phyloP scores from a whole-genome alignment of 495 filamentous ascomycete genomes.

The Hyphodiscus hymeniophilus region DNA sequence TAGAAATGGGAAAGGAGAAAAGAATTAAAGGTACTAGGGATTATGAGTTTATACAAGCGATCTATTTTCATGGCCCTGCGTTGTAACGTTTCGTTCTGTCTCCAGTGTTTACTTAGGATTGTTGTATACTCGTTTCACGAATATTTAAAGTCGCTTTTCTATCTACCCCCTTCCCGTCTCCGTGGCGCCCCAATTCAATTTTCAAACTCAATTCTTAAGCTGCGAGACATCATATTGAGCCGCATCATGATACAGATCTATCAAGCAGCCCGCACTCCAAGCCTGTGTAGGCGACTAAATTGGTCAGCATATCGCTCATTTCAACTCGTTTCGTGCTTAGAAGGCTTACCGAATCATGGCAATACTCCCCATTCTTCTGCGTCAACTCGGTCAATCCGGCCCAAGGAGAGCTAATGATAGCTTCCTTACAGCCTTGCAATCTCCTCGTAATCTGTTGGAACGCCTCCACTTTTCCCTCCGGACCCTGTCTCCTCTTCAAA shows the following conservation, averaged over 20 bases:
- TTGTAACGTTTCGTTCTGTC: too few relatives aligned
- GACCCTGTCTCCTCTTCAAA: conserved; percentile 56
- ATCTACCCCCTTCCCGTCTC: too few relatives aligned
- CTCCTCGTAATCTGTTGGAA: conserved; percentile 90
- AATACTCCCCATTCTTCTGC: conserved; percentile 76
- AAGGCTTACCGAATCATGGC: conserved; percentile 70
- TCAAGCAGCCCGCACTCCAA: conserved; percentile 88
- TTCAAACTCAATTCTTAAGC: not conserved
- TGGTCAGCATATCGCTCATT: not conserved
- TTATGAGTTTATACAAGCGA: too few relatives aligned
- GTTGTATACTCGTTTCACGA: too few relatives aligned
- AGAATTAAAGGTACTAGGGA: too few relatives aligned
- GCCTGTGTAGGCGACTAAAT: conserved; percentile 80
- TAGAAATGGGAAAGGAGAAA: too few relatives aligned
- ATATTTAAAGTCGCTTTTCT: not conserved
- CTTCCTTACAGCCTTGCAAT: conserved; percentile 71
- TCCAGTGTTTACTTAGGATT: too few relatives aligned
- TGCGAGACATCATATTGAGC: conserved; percentile 26
- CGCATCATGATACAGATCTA: conserved; percentile 93
- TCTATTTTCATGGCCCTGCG: too few relatives aligned
- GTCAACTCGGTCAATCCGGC: conserved; percentile 91
- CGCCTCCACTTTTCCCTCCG: conserved; percentile 62
- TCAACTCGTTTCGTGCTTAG: not conserved
- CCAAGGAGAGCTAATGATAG: conserved; percentile 71
- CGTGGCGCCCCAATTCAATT: too few relatives aligned